phyloP scores from a whole-genome alignment of 176 grass and related monocot species.

The Chrysopogon serrulatus region DNA sequence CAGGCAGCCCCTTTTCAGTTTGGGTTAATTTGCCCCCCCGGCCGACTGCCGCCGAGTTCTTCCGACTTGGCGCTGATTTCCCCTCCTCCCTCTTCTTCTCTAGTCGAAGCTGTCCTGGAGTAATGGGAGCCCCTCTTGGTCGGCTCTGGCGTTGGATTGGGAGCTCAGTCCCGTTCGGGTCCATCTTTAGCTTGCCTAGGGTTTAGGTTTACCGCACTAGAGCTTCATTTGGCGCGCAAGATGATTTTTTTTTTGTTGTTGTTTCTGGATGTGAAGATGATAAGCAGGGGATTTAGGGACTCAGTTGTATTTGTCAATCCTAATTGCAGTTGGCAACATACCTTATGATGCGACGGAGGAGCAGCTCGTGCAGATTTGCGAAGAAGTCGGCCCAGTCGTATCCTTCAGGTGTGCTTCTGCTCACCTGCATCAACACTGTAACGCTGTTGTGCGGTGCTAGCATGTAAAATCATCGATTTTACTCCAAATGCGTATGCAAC shows the following conservation, averaged over 20 bases:
- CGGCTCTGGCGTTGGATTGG: neutral
- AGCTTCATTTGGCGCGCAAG: neutral
- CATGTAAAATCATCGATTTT: neutral
- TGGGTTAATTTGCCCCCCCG: neutral
- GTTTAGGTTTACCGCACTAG: neutral
- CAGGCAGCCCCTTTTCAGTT: neutral
- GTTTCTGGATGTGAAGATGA: neutral
- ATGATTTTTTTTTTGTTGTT: neutral
- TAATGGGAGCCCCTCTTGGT: neutral
- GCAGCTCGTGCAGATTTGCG: conserved; percentile 90
- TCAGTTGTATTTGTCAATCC: neutral
- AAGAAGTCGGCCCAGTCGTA: conserved; percentile 85
- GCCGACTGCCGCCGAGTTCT: neutral
- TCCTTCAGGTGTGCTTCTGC: conserved; percentile 68
- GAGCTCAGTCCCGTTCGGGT: neutral
- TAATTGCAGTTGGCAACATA: conserved; percentile 88
- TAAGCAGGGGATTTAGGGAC: neutral
- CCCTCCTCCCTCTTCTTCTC: neutral
- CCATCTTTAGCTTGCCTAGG: conserved; percentile 2
- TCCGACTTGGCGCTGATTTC: neutral
- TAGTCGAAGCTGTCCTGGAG: neutral
- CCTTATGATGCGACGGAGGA: conserved; percentile 93
- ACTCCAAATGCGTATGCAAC: neutral
- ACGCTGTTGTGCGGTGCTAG: neutral
- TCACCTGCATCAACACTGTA: neutral